These are phyloP conservation scores for Garcileccinum viscosum DNA, from an alignment of 1,284 basidiomycete species.

Conservation along the genomic window DNA sequence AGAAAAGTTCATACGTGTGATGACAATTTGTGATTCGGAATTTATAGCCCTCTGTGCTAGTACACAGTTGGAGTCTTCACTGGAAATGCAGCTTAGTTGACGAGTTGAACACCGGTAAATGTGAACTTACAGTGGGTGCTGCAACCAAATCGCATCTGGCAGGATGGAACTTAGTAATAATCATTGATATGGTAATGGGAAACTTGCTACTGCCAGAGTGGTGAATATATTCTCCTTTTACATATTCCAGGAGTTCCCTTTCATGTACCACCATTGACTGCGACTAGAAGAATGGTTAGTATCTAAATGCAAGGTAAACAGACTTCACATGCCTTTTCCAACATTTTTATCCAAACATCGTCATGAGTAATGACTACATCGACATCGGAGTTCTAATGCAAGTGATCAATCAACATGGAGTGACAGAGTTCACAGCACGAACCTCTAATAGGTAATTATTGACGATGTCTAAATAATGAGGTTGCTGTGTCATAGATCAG, in stretches of 20 bases:
- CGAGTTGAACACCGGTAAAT: neutral
- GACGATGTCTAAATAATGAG: constrained; percentile 6
- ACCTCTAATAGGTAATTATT: constrained; percentile 13
- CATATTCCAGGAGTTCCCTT: neutral
- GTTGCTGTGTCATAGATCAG: neutral
- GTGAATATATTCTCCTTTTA: neutral
- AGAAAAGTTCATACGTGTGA: neutral
- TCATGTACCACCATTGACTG: neutral
- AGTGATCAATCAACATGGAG: neutral
- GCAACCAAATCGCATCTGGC: neutral
- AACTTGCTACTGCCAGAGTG: neutral
- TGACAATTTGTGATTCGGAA: neutral
- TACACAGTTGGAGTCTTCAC: neutral
- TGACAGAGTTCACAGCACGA: neutral
- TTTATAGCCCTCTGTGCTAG: neutral
- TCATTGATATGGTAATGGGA: neutral
- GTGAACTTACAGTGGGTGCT: neutral
- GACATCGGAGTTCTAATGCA: neutral
- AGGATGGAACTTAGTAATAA: constrained; percentile 34
- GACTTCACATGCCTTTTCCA: neutral
- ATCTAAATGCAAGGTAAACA: neutral
- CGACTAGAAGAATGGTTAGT: neutral
- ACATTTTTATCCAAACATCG: neutral
- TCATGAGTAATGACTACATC: constrained; percentile 7
- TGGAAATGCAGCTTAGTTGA: neutral